A percentile compares a stretch with the other conserved stretches of the same genome.
Conservation (phyloP, 768 basidiomycete genomes). For the Tricholomella constricta region DNA sequence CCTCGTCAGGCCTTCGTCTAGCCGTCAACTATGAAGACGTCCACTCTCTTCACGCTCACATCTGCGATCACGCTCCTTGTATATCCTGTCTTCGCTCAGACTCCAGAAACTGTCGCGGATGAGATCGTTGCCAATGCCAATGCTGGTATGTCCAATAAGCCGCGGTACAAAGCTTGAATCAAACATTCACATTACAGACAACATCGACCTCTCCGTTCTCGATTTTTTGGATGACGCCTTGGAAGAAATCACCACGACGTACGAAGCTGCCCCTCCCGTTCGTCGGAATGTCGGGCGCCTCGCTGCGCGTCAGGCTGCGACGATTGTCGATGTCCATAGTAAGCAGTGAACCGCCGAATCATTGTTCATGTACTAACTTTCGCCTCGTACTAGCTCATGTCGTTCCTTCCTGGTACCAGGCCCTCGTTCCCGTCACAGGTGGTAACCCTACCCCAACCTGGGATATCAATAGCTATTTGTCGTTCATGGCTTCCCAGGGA, state of each 20-base stretch:
- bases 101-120: conserved; percentile 23
- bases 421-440: conserved; percentile 27
- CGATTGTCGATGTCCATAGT: conserved; percentile 35
- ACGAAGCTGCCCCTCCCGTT: neutral
- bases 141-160: conserved; percentile 24
- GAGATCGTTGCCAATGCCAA: conserved; percentile 28
- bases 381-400: conserved; percentile 26
- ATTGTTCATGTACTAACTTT: too few relatives aligned
- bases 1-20: conserved; percentile 17
- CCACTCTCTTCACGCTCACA: conserved; percentile 23
- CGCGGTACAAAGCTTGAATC: neutral
- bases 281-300: conserved; percentile 2
- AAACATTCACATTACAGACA: conserved; percentile 19
- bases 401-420: conserved; percentile 34
- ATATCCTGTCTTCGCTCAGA: conserved; percentile 17
- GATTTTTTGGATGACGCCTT: conserved; percentile 25
- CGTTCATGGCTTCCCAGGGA: conserved; percentile 35
- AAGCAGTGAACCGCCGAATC: too few relatives aligned
- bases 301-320: conserved; percentile 17
- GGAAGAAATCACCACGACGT: conserved; percentile 25
- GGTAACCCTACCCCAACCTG: conserved; percentile 33
- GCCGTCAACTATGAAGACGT: conserved; percentile 31
- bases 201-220: conserved; percentile 31
- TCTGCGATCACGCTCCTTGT: conserved; percentile 18
- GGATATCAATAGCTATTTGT: conserved; percentile 27